phyloP scores from a whole-genome alignment of 2,329 filamentous ascomycete species.

The Pseudopyricularia cyperi region DNA sequence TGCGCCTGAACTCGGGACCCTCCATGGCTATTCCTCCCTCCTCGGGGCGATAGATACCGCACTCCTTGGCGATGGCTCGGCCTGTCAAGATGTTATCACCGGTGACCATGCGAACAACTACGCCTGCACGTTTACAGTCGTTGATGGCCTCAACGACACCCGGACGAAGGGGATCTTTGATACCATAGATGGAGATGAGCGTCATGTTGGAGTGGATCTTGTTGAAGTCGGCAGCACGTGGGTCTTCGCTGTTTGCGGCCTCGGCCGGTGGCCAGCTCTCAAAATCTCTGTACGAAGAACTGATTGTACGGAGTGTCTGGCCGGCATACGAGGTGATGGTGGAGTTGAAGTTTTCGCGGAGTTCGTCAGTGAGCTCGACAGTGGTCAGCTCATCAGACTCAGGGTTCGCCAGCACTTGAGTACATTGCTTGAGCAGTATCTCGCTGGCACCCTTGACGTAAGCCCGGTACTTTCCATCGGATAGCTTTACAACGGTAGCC shows the following conservation, averaged over 20 bases:
- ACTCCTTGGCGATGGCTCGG: constrained; percentile 65
- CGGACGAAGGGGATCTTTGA: constrained; percentile 66
- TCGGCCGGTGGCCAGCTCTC: constrained; percentile 49
- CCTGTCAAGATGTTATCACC: constrained; percentile 73
- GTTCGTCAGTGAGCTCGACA: constrained; percentile 40
- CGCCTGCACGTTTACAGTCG: constrained; percentile 62
- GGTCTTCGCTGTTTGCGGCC: constrained; percentile 24
- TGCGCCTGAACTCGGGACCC: constrained; percentile 63
- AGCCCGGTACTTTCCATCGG: constrained; percentile 31
- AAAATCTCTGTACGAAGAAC: constrained; percentile 61
- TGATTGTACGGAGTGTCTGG: constrained; percentile 64
- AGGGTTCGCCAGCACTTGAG: constrained; percentile 29
- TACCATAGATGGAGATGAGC: constrained; percentile 60
- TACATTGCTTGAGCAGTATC: constrained; percentile 34
- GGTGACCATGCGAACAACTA: constrained; percentile 75
- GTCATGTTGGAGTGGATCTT: constrained; percentile 53
- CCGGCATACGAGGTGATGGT: constrained; percentile 30
- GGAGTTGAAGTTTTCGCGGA: constrained; percentile 35
- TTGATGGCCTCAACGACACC: constrained; percentile 63
- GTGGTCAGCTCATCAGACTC: constrained; percentile 37
- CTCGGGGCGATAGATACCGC: constrained; percentile 53
- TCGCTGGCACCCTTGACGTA: constrained; percentile 46
- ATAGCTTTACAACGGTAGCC: constrained; percentile 36
- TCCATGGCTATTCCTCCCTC: constrained; percentile 59
- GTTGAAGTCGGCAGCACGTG: constrained; percentile 44